Conservation (phyloP, 768 basidiomycete genomes). For the Amanita polypyramis region DNA sequence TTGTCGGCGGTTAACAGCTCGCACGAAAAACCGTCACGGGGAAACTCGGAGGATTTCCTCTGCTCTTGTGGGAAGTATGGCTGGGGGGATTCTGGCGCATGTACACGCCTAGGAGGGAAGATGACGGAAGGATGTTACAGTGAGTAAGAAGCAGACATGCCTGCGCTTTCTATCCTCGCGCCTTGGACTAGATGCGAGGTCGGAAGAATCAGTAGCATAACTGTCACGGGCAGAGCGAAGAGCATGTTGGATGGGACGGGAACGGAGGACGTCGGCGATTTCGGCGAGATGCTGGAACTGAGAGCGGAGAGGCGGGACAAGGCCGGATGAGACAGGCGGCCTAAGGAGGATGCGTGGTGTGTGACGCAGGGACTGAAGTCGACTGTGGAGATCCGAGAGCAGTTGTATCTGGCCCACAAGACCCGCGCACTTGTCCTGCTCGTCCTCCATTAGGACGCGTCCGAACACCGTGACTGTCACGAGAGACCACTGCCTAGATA, state of each 20-base stretch:
- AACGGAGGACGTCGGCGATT: slow-evolving; percentile 35
- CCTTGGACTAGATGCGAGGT: slow-evolving; percentile 33
- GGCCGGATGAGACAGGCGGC: slow-evolving; percentile 17
- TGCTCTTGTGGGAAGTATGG: slow-evolving; percentile 39
- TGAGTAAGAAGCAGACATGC: slow-evolving; percentile 23
- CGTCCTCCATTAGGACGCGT: neutral
- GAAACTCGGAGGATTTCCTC: slow-evolving; percentile 31
- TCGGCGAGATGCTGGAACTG: slow-evolving; percentile 38
- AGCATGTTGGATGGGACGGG: slow-evolving; percentile 48
- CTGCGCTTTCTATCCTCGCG: slow-evolving; percentile 46
- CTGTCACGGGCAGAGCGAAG: slow-evolving; percentile 45
- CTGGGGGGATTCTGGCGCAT: slow-evolving; percentile 51
- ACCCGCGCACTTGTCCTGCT: neutral
- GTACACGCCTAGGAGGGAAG: slow-evolving; percentile 28
- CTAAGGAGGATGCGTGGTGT: slow-evolving; percentile 35
- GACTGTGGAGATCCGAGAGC: slow-evolving; percentile 33
- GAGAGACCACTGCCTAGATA: too few species aligned
- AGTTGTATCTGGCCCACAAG: slow-evolving; percentile 35
- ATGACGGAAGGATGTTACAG: neutral
- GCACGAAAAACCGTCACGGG: slow-evolving; percentile 23
- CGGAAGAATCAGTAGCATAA: slow-evolving; percentile 38
- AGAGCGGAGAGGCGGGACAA: slow-evolving; percentile 16
- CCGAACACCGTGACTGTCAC: neutral
- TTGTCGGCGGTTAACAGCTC: slow-evolving; percentile 31
- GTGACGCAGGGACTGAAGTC: slow-evolving; percentile 33